Conservation (phyloP, 2,329 filamentous ascomycete species). For the Lecanoromycetidae sp. region DNA sequence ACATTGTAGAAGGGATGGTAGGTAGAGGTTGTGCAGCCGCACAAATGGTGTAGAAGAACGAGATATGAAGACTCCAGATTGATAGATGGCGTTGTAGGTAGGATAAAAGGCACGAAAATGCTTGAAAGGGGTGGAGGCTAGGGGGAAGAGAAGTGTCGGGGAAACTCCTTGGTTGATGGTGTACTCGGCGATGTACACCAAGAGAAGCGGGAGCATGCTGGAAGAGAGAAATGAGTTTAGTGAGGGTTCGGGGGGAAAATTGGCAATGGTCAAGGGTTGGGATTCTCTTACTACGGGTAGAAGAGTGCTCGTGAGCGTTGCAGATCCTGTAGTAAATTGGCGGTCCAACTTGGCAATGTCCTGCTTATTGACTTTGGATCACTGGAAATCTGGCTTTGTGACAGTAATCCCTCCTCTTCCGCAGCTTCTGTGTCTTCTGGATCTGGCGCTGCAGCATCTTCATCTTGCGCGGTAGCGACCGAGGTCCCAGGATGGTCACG, state of each 20-base stretch:
- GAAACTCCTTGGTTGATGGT: slow-evolving; percentile 93
- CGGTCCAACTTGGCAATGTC: slow-evolving; percentile 27
- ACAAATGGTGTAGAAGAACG: slow-evolving; percentile 82
- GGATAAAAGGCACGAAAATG: slow-evolving; percentile 85
- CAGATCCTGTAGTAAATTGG: slow-evolving; percentile 35
- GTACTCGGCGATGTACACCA: slow-evolving; percentile 94
- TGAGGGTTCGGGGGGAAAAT: not conserved
- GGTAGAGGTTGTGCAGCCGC: slow-evolving; percentile 67
- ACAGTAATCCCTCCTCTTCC: slow-evolving; percentile 13
- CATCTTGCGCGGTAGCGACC: not conserved
- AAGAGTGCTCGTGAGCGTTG: slow-evolving; percentile 58
- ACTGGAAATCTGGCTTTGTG: not conserved
- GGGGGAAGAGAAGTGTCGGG: slow-evolving; percentile 78
- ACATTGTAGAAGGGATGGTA: slow-evolving; percentile 71
- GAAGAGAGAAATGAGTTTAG: not conserved
- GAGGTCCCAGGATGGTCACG: not conserved
- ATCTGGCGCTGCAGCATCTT: slow-evolving; percentile 3
- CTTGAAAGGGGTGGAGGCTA: slow-evolving; percentile 59
- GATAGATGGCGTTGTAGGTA: slow-evolving; percentile 88
- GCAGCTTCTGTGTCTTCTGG: slow-evolving; percentile 26
- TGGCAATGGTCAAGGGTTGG: too few species aligned
- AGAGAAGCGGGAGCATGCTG: slow-evolving; percentile 70
- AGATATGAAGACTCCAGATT: slow-evolving; percentile 88
- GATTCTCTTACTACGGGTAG: slow-evolving; percentile 48
- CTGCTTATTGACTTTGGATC: slow-evolving; percentile 12